Conservation (phyloP, 2,329 filamentous ascomycete species). For the Didymella lethalis region DNA sequence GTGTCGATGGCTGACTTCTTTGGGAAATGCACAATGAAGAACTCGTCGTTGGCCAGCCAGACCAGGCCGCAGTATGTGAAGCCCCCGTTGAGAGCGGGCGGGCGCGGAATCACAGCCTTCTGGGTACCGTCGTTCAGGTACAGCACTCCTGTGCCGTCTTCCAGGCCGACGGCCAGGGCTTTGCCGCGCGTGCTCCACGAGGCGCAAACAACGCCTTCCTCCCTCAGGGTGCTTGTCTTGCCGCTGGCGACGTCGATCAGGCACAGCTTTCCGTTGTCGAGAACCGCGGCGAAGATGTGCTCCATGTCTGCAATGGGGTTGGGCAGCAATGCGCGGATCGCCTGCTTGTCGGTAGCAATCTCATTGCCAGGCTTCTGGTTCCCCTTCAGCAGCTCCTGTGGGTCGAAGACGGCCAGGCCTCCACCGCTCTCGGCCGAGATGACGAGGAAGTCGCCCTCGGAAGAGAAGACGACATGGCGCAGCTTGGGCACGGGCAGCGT, state of each 20-base stretch:
- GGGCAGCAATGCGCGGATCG: constrained; percentile 76
- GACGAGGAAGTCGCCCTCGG: constrained; percentile 85
- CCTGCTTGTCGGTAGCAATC: constrained; percentile 76
- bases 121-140: constrained; percentile 81
- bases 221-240: constrained; percentile 62
- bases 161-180: constrained; percentile 86
- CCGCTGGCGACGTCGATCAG: constrained; percentile 80
- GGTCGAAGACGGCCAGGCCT: constrained; percentile 79
- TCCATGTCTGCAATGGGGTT: constrained; percentile 80
- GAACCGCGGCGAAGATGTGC: constrained; percentile 81
- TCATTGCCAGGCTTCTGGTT: constrained; percentile 73
- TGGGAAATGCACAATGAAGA: constrained; percentile 73
- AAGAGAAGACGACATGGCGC: constrained; percentile 88
- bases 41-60: constrained; percentile 89
- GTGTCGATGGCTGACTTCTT: constrained; percentile 54
- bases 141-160: constrained; percentile 80
- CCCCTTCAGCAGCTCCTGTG: constrained; percentile 71
- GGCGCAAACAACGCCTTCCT: constrained; percentile 78
- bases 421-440: constrained; percentile 82
- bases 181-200: constrained; percentile 95
- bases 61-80: constrained; percentile 79
- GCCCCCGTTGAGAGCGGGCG: constrained; percentile 69
- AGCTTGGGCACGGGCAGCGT: constrained; percentile 77
- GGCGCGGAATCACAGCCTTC: constrained; percentile 81
- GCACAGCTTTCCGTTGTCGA: constrained; percentile 79